Percentiles rank a stretch among this genome's conserved stretches.
phyloP scores from a whole-genome alignment of 2,329 filamentous ascomycete species.

The Cladosporium velox region DNA sequence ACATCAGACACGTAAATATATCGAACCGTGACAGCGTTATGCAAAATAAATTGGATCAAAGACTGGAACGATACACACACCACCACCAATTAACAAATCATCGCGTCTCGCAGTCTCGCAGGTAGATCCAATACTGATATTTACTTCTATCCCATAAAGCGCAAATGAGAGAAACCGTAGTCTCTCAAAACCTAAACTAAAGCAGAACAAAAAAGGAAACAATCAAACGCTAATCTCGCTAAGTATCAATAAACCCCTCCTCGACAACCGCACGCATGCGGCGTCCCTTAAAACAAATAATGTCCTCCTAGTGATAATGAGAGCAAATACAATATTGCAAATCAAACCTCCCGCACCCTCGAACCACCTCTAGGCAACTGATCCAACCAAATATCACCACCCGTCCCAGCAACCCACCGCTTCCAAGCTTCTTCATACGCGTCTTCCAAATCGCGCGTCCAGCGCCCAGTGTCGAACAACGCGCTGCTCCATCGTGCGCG shows the following conservation, averaged over 20 bases:
- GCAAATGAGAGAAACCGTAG: background rate
- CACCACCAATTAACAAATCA: background rate
- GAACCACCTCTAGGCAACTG: slow-evolving; percentile 25
- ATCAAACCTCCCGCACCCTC: background rate
- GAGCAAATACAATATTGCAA: background rate
- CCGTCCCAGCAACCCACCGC: slow-evolving; percentile 79
- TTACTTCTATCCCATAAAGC: background rate
- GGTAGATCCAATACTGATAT: background rate
- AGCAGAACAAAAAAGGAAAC: background rate
- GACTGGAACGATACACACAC: background rate
- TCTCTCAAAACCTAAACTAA: background rate
- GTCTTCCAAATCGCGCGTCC: slow-evolving; percentile 85
- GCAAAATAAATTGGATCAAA: background rate
- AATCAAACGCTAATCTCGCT: background rate
- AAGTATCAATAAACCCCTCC: background rate
- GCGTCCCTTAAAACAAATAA: background rate
- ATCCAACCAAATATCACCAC: slow-evolving; percentile 87
- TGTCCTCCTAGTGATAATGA: background rate
- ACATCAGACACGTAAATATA: too few relatives aligned
- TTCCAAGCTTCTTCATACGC: slow-evolving; percentile 89
- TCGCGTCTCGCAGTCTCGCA: background rate
- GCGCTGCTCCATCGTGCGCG: slow-evolving; percentile 81
- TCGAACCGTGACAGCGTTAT: background rate
- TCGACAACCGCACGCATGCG: background rate
- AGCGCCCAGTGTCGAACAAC: slow-evolving; percentile 86